phyloP scores from a whole-genome alignment of 2,329 filamentous ascomycete genomes.

The Cytospora piceae region DNA sequence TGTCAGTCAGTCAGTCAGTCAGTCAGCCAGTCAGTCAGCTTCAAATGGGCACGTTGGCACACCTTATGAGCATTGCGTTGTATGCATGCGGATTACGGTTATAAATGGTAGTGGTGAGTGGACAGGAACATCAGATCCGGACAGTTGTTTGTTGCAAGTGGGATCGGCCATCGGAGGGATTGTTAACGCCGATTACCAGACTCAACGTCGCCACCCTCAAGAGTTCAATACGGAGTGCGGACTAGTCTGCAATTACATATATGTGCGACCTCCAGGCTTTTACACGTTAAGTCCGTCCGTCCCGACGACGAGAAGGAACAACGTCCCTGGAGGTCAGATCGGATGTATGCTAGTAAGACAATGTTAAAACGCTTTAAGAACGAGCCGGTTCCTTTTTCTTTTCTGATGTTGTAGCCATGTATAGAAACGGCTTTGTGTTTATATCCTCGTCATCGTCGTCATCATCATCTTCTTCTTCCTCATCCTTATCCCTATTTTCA shows the following conservation, averaged over 20 bases:
- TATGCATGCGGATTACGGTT: too few species aligned
- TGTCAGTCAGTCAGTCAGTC: too few species aligned
- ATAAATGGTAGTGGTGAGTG: too few species aligned
- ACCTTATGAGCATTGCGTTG: too few species aligned
- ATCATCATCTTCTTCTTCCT: too few species aligned
- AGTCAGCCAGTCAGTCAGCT: too few species aligned
- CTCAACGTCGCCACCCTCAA: neutral
- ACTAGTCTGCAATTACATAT: too few species aligned
- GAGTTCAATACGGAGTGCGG: too few species aligned
- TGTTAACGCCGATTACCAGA: constrained; percentile 5
- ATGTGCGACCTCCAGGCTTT: neutral
- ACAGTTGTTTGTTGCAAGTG: too few species aligned
- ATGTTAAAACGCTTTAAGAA: neutral
- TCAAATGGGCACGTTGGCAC: too few species aligned
- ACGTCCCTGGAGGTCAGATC: neutral
- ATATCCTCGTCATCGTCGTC: neutral
- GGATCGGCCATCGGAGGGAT: constrained; percentile 14
- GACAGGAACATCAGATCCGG: too few species aligned
- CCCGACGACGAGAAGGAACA: constrained; percentile 2
- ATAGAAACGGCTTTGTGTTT: neutral
- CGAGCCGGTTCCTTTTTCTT: neutral
- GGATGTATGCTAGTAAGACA: neutral
- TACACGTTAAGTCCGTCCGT: constrained; percentile 10
- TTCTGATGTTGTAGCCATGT: constrained; percentile 2
- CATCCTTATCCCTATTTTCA: neutral